Base-by-base conservation (phyloP, 805 yeast genomes). In the Priceomyces medius region DNA sequence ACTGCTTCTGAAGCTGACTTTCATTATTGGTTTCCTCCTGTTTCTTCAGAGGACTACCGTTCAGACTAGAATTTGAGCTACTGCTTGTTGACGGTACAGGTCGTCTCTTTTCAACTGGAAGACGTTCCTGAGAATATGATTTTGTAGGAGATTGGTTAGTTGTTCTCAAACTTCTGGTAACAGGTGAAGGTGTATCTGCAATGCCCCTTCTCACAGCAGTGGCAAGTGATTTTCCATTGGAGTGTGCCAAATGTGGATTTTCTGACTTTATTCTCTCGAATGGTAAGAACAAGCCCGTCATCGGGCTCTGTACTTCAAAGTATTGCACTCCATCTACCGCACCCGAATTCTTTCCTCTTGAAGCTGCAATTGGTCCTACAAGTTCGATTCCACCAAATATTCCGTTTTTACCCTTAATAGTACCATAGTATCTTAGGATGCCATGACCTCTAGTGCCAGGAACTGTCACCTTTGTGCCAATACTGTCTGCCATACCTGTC, bases 301-400 rank as follows among this genome's bases (percentile, higher is more conserved):
- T 76, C 0, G 89, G 85, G 26, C 56, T 63, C 4, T 68, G 63
- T 0, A 90, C 87, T 3, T 69, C 67, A 56, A 90, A 90, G 58
- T 89, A 89, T 40, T 68, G 68, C 6, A 67, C 57, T 0, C 95
- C 96, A 43, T 83, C 77, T 34, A 81, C 88, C 31, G 77, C 75
- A n/a, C 99, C 99, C 41, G 80, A 77, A 56, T 91, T 93, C 60
- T 88, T 86, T 17, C 99, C 99, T 41, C 78, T 69, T 4, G 68
- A 56, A 0, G 76, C 65, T 31, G 78, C 74, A 14, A 59, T 53
- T 1, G 80, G 81, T 1, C 86, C 90, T n/a, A 80, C 54, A 32
- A 91, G 66, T 58, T 91, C 97, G 4, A 91, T 74, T 2, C 99
- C 99, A 4, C 90, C 96, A 67, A 82, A 91, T 8, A 73, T 69